These are phyloP conservation scores for Echinochloa phyllopogon DNA, from an alignment of 176 grass and related monocot species.

Conservation along the genomic window DNA sequence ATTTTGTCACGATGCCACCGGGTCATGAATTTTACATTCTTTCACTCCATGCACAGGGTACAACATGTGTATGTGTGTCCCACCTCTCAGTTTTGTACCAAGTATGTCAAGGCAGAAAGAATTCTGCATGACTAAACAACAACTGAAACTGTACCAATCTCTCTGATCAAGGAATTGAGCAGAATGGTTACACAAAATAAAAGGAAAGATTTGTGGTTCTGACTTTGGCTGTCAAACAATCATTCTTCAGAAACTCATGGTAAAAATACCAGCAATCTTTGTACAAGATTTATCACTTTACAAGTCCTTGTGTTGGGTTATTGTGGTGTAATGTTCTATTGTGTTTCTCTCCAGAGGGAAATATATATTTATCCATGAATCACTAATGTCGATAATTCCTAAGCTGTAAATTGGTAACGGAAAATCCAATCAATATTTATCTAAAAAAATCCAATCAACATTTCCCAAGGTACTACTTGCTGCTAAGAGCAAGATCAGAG, in stretches of 20 bases:
- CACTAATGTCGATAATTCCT: not conserved
- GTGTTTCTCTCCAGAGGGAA: not conserved
- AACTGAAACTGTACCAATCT: constrained; percentile 2
- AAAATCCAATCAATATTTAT: not conserved
- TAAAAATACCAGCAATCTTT: not conserved
- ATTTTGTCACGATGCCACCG: not conserved
- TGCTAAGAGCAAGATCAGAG: too few relatives aligned
- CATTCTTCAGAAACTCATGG: not conserved
- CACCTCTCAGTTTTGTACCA: constrained; percentile 38
- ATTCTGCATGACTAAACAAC: not conserved
- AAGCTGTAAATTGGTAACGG: not conserved
- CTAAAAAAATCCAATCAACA: not conserved
- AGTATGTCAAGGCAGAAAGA: constrained; percentile 31
- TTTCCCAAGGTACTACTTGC: not conserved
- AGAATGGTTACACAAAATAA: constrained; percentile 32
- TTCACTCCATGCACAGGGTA: constrained; percentile 26
- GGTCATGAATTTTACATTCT: constrained; percentile 22
- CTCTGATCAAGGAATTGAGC: constrained; percentile 42
- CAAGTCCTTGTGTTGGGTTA: not conserved
- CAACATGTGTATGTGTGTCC: not conserved
- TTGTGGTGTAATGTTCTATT: not conserved
- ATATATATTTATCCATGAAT: not conserved
- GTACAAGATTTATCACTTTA: not conserved
- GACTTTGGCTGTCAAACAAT: not conserved
- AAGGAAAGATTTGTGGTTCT: not conserved